A percentile compares a stretch with the other conserved stretches of the same genome.
Evolutionary conservation across 1,139 yeast species (phyloP).

Genomic region (Candida tetrigidarum): DNA sequence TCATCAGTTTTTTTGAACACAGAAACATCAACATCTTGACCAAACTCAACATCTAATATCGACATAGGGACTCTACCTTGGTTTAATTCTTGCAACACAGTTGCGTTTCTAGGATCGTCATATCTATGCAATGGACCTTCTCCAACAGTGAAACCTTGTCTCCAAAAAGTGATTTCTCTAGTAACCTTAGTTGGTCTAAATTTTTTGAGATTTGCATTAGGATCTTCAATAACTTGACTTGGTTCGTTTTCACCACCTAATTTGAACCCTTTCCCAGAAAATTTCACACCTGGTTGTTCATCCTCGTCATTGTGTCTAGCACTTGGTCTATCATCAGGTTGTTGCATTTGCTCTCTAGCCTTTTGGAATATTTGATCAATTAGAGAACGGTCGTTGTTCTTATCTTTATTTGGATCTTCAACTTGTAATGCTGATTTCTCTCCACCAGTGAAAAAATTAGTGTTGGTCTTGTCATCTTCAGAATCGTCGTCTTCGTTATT

Average conservation of each 20-base stretch:
- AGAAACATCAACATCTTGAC: conserved; percentile 95
- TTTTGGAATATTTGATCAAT: conserved; percentile 51
- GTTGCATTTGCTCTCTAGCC: conserved; percentile 47
- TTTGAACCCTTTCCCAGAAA: conserved; percentile 79
- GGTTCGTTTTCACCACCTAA: conserved; percentile 68
- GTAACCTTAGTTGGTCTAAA: conserved; percentile 54
- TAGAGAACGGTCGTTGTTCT: conserved; percentile 42
- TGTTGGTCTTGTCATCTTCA: conserved; percentile 67
- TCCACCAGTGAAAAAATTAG: conserved; percentile 91
- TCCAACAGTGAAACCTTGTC: conserved; percentile 93
- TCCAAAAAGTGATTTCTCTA: conserved; percentile 91
- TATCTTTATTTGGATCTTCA: conserved; percentile 77
- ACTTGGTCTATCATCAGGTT: conserved; percentile 49
- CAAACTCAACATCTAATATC: conserved; percentile 78
- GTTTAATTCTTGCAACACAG: conserved; percentile 77
- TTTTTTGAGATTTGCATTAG: conserved; percentile 23
- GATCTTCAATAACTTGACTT: conserved; percentile 39
- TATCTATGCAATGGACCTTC: conserved; percentile 85
- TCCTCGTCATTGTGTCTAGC: conserved; percentile 22
- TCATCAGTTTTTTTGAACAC: conserved; percentile 84
- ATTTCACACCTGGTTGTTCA: conserved; percentile 24
- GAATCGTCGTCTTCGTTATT: conserved; percentile 47
- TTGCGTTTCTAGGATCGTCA: conserved; percentile 87
- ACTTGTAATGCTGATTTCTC: conserved; percentile 94
- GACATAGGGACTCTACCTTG: conserved; percentile 94